Evolutionary conservation across 169 alveolate genomes (phyloP).

Genomic region (Babesia sp.): DNA sequence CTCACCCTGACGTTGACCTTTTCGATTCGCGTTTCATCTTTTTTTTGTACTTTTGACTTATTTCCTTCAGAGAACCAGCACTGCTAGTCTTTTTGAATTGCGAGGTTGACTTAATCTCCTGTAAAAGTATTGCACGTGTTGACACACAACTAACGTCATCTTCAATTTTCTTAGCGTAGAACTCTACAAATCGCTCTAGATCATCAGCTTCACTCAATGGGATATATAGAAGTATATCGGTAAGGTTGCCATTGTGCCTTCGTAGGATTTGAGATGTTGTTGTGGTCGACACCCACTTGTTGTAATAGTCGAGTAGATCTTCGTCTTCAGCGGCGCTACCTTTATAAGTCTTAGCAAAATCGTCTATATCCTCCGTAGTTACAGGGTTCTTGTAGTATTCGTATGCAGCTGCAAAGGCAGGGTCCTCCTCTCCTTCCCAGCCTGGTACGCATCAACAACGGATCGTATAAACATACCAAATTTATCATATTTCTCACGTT

Average conservation of each 20-base stretch:
- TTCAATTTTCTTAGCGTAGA: constrained; percentile 52
- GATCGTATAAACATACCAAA: constrained; percentile 47
- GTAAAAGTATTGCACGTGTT: neutral
- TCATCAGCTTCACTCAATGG: constrained; percentile 73
- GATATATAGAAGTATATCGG: constrained; percentile 62
- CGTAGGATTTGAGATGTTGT: neutral
- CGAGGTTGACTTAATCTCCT: constrained; percentile 53
- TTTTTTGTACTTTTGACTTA: constrained; percentile 41
- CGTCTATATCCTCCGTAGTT: constrained; percentile 61
- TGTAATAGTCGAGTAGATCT: constrained; percentile 71
- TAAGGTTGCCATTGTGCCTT: constrained; percentile 69
- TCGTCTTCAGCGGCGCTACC: constrained; percentile 72
- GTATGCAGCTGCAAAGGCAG: constrained; percentile 57
- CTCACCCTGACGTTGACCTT: constrained; percentile 25
- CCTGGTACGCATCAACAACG: constrained; percentile 7
- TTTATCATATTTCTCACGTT: constrained; percentile 69
- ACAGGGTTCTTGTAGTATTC: constrained; percentile 66
- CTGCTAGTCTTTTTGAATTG: constrained; percentile 40
- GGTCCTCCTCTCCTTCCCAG: constrained; percentile 68
- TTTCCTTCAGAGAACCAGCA: constrained; percentile 12
- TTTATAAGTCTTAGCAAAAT: constrained; percentile 67
- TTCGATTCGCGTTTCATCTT: constrained; percentile 30
- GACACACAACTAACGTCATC: constrained; percentile 38
- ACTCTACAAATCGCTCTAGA: constrained; percentile 58
- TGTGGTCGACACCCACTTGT: constrained; percentile 44